Base-by-base conservation (phyloP, 2,329 filamentous ascomycete genomes). In the Curvularia sp. region DNA sequence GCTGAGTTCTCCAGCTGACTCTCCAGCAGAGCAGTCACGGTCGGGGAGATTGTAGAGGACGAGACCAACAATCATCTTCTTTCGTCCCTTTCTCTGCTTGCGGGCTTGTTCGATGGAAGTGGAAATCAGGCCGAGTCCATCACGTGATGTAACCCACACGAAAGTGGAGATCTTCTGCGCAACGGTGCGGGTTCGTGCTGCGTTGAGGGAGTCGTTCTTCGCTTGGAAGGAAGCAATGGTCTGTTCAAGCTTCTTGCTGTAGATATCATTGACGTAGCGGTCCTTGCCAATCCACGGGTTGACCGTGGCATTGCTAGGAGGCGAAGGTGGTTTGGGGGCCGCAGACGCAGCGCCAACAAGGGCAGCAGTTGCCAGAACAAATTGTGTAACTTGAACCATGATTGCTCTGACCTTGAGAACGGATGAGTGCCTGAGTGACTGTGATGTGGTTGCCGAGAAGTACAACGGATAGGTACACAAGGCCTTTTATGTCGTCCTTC, bases 31-130 rank as follows among this genome's bases (percentile, higher is more conserved):
- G 75, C 82, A 84, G 78, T 98, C 91, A 81, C 90, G 97, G 79
- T 98, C 94, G 83, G 98, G 94, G 3, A 98, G 86, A 34, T 86
- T 84, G 82, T 97, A 98, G 84, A 98, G 97, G 59, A 94, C 92
- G 51, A 73, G 68, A 8, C 70, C 70, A 3, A 70, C 67, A 19
- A 70, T 67, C 53, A 69, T 65, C 19, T 55, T 65, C 54, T 61
- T 66, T 36, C 53, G 43, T 1, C 60, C 52, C 38, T 65, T 67
- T 36, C 52, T 60, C 27, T 71, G 69, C 15, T 51, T 25, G 34
- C 69, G 69, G 15, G 69, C 69, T 47, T 70, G 63, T 15, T 64
- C 53, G 42, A 71, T 69, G 39, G 68, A 62, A 21, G 56, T 55
- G 1, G 59, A 55, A 39, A 71, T 71, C 47, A 59, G 60, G 27